These are phyloP conservation scores for Fragaria ananassa DNA, from an alignment of 306 rosid species.

Conservation along the genomic window DNA sequence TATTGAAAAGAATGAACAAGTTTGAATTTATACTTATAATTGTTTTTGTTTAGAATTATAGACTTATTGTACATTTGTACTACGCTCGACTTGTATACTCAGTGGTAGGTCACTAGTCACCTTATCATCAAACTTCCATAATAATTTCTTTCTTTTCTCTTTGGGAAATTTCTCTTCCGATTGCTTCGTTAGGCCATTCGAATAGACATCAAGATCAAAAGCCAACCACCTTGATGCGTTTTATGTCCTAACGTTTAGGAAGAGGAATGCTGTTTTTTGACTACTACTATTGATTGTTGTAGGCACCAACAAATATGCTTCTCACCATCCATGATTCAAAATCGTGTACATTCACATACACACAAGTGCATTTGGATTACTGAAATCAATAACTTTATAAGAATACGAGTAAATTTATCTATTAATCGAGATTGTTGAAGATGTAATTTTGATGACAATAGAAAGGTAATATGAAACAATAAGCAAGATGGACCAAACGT, in stretches of 20 bases:
- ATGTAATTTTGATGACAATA: too few relatives aligned
- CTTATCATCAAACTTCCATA: constrained; percentile 12
- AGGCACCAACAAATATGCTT: not conserved
- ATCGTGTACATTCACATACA: not conserved
- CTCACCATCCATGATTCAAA: not conserved
- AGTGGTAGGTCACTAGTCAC: constrained; percentile 20
- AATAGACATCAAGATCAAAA: not conserved
- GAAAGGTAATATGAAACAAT: too few relatives aligned
- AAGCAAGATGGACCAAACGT: not conserved
- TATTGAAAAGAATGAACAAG: not conserved
- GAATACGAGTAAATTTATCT: too few relatives aligned
- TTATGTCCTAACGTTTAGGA: not conserved
- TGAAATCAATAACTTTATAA: not conserved
- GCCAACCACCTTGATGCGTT: not conserved
- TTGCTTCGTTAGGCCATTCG: not conserved
- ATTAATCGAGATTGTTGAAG: too few relatives aligned
- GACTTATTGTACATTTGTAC: not conserved
- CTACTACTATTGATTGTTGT: not conserved
- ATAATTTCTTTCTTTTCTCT: not conserved
- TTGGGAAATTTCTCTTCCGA: not conserved
- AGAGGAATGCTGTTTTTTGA: not conserved
- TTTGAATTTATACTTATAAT: not conserved
- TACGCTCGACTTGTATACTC: not conserved
- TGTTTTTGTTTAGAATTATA: not conserved
- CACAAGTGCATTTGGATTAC: accelerated